phyloP scores from a whole-genome alignment of 1,284 basidiomycete species.

The Hemileia vastatrix region DNA sequence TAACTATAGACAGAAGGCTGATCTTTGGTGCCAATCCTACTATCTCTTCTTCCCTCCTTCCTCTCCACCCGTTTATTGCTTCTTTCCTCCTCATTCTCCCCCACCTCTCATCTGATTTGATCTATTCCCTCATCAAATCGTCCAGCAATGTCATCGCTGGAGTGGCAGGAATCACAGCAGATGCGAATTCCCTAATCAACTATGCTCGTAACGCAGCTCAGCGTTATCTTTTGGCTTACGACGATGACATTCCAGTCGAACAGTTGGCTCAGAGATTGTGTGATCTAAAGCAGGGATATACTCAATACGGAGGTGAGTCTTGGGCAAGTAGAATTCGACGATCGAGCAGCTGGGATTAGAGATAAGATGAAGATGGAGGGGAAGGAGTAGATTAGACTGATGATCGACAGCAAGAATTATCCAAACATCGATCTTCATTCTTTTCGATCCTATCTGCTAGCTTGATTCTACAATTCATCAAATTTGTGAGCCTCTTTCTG shows the following conservation, averaged over 20 bases:
- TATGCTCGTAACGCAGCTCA: conserved; percentile 85
- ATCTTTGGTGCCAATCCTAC: neutral
- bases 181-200: conserved; percentile 95
- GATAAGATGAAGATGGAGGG: no score
- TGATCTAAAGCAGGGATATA: conserved; percentile 97
- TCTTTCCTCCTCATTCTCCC: conserved; percentile 13
- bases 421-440: neutral
- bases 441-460: neutral
- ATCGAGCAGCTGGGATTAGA: no score
- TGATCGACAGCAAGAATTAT: neutral
- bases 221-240: conserved; percentile 73
- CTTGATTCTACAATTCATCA: conserved; percentile 6
- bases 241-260: conserved; percentile 96
- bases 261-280: conserved; percentile 85
- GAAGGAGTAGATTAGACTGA: neutral
- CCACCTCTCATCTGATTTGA: conserved; percentile 2
- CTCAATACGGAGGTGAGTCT: conserved; percentile 76
- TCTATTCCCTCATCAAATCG: no score
- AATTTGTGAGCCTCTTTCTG: neutral
- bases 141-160: conserved; percentile 90
- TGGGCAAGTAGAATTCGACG: no score
- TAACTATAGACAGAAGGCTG: neutral
- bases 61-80: conserved; percentile 1
- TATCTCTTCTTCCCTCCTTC: neutral
- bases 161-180: conserved; percentile 92